Conservation (phyloP, 768 basidiomycete genomes). For the Scleroderma bovista region DNA sequence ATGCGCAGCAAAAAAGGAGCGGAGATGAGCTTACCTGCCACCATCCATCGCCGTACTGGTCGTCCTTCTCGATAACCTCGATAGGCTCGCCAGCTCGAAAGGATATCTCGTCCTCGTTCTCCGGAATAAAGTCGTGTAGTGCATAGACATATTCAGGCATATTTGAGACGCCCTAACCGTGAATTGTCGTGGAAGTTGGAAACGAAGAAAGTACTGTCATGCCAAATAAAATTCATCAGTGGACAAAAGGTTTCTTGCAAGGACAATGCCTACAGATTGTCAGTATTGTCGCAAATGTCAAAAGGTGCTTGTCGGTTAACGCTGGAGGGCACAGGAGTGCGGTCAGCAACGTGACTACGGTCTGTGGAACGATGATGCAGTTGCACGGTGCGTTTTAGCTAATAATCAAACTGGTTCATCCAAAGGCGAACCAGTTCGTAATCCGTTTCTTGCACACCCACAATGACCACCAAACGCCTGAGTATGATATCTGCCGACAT, state of each 20-base stretch:
- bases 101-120: conserved; percentile 89
- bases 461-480: conserved; percentile 20
- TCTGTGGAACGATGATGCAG: no score
- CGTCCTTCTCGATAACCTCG: conserved; percentile 89
- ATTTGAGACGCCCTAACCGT: conserved; percentile 4
- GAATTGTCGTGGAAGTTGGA: not conserved
- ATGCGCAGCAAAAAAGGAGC: conserved; percentile 3
- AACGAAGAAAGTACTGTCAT: not conserved
- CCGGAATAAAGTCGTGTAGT: conserved; percentile 81
- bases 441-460: not conserved
- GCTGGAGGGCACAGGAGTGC: no score
- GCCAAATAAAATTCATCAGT: no score
- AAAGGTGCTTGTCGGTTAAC: no score
- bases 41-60: conserved; percentile 93
- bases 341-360: no score
- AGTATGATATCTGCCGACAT: conserved; percentile 12
- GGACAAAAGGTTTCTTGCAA: no score
- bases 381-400: no score
- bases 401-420: no score
- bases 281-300: no score
- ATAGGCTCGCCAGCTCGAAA: conserved; percentile 85
- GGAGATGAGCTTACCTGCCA: conserved; percentile 58
- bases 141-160: conserved; percentile 88
- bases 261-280: no score
- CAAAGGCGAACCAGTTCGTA: not conserved